phyloP scores from a whole-genome alignment of 2,329 filamentous ascomycete genomes.

The Microcyclospora pomicola region DNA sequence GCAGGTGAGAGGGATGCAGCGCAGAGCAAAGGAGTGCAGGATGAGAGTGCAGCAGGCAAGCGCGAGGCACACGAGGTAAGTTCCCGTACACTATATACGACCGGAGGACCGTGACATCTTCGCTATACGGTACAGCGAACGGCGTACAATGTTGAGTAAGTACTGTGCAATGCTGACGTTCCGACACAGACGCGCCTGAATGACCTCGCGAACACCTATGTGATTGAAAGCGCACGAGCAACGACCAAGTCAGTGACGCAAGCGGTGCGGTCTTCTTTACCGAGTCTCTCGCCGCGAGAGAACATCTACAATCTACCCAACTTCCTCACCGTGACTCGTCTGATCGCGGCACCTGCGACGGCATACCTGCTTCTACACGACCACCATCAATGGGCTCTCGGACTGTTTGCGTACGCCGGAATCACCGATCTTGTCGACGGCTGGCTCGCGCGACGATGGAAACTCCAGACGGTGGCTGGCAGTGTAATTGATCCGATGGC shows the following conservation, averaged over 20 bases:
- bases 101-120: too few relatives aligned
- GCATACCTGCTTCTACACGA: constrained; percentile 82
- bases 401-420: constrained; percentile 82
- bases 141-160: too few relatives aligned
- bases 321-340: constrained; percentile 72
- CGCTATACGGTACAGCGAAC: too few relatives aligned
- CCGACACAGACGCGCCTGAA: too few relatives aligned
- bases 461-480: constrained; percentile 83
- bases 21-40: too few relatives aligned
- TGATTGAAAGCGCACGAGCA: constrained; percentile 5
- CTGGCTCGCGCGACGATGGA: constrained; percentile 79
- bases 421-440: constrained; percentile 87
- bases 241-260: constrained; percentile 17
- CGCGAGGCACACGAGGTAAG: too few relatives aligned
- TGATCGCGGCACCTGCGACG: constrained; percentile 68
- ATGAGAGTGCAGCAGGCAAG: too few relatives aligned
- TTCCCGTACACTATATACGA: too few relatives aligned
- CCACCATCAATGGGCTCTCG: constrained; percentile 62
- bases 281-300: constrained; percentile 45
- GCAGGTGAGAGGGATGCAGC: too few relatives aligned
- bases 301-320: constrained; percentile 98
- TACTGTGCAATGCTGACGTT: too few relatives aligned
- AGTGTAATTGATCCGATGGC: constrained; percentile 94
- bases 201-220: too few relatives aligned
- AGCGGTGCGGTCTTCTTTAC: constrained; percentile 19